Evolutionary conservation across 768 basidiomycete species (phyloP), one percentile per base, ranked within the genome.

Genomic region (Panus rudis): DNA sequence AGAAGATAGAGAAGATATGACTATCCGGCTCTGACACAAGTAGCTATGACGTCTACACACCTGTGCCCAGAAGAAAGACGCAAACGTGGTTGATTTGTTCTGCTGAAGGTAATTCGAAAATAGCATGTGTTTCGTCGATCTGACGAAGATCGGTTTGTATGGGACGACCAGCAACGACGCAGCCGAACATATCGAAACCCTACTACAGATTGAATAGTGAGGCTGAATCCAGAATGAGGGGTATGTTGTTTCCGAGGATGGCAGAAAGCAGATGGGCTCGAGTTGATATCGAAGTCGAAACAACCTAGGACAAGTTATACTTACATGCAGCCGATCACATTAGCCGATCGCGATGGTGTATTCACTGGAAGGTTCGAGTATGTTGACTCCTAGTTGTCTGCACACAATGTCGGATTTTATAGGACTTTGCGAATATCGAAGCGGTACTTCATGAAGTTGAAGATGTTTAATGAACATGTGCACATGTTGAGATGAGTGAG

Each of bases 61-160:
- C 72, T 35, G 83, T 82, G 33, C 89, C 90, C 4, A 88, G 61
- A 12, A 93, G 63, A 61, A 92, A 92, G 2, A 93, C 85, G 37
- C 84, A 86, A 33, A 92, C 63, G 56, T 93, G 90, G 55, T 92
- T 92, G 49, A 92, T 84, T 12, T 74, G 69, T 46, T 75, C 75
- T 0, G 87, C 86, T 20, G 72, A 68, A 0, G 76, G 72, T 6
- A 93, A 71, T 59, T 87, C 78, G 52, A 91, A 91, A 25, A 80
- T 64, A 14, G 85, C 88, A 50, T 91, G 88, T 0, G 85, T 89
- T 31, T 86, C 81, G 58, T 91, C 88, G 41, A 92, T 70, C 56
- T 89, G 85, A 43, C 78, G 77, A 10, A 89, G 67, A 54, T 90
- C 81, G 31, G 88, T 90, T 63, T 90, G 87, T 8, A 88, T 61